Evolutionary conservation across 2,329 filamentous ascomycete genomes (phyloP), one percentile per base, ranked within the genome.

Genomic region (Colletotrichum coccodes): DNA sequence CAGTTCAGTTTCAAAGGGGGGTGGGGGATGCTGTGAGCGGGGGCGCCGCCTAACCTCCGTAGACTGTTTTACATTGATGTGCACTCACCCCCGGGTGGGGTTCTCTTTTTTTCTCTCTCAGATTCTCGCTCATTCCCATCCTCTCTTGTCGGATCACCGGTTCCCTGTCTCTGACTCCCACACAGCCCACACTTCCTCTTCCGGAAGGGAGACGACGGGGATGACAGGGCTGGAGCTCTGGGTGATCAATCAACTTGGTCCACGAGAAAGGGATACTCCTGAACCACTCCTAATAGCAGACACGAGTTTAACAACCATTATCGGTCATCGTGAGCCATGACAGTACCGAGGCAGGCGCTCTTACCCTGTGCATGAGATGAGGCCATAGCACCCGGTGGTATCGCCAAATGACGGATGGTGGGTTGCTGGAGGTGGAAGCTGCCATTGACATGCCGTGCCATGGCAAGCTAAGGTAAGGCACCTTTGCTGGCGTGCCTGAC

Each of bases 11-110:
- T 54, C 52, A 16, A 40, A 21, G 38, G 18, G 60, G 65, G 54
- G 60, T 64, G 60, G 47, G 53, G 46, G 34, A 53, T 65, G 32
- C 68, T 71, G 50, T 53, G 32, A 32, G 60, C 65, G 56, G 65
- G 59, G 65, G 70, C 71, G 68, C 71, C 68, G 71, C 71, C 73
- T 69, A 73, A 72, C 73, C 75, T 77, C 76, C 75, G 73, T 77
- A 76, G 76, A 69, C 60, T 78, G 77, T 79, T 79, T 79, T 78
- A 78, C 75, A 77, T 79, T 79, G 75, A 79, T 75, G 73, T 74
- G 62, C 49, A 50, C 52, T 47, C 49, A 54, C 59, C 60, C 61
- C 44, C 52, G 34, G 54, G 71, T 52, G 66, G 57, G 36, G 28
- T 32, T n/a, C 46, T 59, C 32, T n/a, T 21, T 47, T 32, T 49